Conservation (phyloP, 1,284 basidiomycete species). For the Leccinum ponderosum region DNA sequence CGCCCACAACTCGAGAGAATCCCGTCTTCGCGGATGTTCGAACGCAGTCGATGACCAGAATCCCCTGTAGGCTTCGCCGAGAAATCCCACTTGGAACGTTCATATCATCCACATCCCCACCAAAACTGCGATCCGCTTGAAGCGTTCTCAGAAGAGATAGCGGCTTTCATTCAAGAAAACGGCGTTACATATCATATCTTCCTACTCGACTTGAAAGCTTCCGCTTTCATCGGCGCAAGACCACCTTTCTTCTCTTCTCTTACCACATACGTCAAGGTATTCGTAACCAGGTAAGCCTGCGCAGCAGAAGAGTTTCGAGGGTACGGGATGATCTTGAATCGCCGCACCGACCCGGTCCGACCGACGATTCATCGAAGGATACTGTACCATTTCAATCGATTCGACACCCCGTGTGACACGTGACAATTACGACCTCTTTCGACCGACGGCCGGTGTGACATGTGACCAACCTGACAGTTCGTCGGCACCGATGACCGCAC, state of each 20-base stretch:
- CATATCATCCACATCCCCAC: neutral
- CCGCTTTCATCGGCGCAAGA: neutral
- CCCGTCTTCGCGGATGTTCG: neutral
- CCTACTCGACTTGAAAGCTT: neutral
- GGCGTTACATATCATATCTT: too few relatives aligned
- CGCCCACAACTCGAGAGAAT: neutral
- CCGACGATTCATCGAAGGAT: neutral
- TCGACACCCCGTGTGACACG: too few relatives aligned
- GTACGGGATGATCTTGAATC: neutral
- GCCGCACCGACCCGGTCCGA: neutral
- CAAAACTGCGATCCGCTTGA: neutral
- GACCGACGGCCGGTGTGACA: too few relatives aligned
- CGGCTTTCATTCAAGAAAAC: neutral
- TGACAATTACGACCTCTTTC: too few relatives aligned
- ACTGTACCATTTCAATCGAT: too few relatives aligned
- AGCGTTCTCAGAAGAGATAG: neutral
- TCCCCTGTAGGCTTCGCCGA: neutral
- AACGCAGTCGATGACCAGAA: neutral
- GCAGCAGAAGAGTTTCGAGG: neutral
- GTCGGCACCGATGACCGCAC: too few relatives aligned
- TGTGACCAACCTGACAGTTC: too few relatives aligned
- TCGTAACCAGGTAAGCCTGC: neutral
- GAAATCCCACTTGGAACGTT: neutral
- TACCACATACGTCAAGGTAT: neutral
- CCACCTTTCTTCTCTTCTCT: neutral